These are phyloP conservation scores for Pyrenophora seminiperda DNA, from an alignment of 2,329 filamentous ascomycete species.

Conservation along the genomic window DNA sequence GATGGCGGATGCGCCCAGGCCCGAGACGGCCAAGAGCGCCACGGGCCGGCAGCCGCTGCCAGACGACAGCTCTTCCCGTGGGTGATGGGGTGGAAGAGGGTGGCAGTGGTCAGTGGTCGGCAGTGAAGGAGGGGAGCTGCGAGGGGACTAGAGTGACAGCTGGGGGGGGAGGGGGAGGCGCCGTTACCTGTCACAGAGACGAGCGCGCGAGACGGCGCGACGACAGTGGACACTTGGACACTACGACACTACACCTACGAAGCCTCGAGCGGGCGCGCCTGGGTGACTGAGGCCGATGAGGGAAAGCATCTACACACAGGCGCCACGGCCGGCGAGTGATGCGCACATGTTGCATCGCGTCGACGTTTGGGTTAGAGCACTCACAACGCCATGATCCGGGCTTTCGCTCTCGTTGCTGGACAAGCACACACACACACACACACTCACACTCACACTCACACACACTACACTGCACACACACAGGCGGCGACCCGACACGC, in stretches of 20 bases:
- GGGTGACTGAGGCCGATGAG: constrained; percentile 16
- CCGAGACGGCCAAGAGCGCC: constrained; percentile 35
- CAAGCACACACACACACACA: no score
- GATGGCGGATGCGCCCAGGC: constrained; percentile 26
- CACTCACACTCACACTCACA: no score
- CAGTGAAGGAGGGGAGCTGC: constrained; percentile 20
- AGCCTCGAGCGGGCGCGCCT: constrained; percentile 19
- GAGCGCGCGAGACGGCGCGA: no score
- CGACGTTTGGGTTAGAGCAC: constrained; percentile 28
- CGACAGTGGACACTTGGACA: no score
- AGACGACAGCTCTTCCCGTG: constrained; percentile 32
- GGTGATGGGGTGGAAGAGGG: constrained; percentile 22
- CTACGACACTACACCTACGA: constrained; percentile 19
- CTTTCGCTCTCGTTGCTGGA: constrained; percentile 25
- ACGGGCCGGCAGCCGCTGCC: constrained; percentile 43
- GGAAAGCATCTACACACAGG: constrained; percentile 20
- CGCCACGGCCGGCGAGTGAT: constrained; percentile 29
- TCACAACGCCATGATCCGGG: constrained; percentile 40
- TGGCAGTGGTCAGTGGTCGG: no score
- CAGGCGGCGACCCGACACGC: constrained; percentile 36
- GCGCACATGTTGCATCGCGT: constrained; percentile 37
- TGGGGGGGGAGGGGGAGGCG: constrained; percentile 22
- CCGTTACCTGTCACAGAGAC: constrained; percentile 46
- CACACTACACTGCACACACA: no score
- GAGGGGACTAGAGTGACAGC: constrained; percentile 20